These are phyloP conservation scores for Heterobasidion occidentale DNA, from an alignment of 1,284 basidiomycete genomes.

Conservation along the genomic window DNA sequence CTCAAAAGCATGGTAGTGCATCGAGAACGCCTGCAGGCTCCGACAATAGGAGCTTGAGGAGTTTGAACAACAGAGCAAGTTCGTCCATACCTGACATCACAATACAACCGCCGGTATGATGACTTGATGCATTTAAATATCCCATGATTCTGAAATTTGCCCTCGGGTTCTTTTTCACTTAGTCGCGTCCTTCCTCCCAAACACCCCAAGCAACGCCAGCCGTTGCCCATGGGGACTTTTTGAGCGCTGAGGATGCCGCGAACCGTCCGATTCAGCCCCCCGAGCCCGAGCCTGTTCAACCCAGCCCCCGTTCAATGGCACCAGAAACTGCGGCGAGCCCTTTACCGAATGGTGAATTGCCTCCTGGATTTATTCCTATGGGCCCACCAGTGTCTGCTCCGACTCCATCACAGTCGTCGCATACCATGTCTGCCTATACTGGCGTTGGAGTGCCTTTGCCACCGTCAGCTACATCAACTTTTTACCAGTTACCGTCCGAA, in stretches of 20 bases:
- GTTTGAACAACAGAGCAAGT: conserved; percentile 7
- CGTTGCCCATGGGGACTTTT: conserved; percentile 9
- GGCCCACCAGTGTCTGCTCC: conserved; percentile 14
- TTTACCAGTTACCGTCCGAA: background rate
- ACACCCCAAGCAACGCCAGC: conserved; percentile 9
- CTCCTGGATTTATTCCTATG: conserved; percentile 23
- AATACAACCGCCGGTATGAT: conserved; percentile 19
- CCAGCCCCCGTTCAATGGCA: background rate
- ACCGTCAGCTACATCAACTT: background rate
- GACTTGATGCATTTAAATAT: background rate
- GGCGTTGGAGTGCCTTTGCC: background rate
- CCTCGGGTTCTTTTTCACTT: background rate
- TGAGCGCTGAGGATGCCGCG: conserved; percentile 18
- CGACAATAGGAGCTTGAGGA: conserved; percentile 8
- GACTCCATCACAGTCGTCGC: conserved; percentile 7
- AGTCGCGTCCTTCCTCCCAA: conserved; percentile 21
- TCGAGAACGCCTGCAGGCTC: conserved; percentile 8
- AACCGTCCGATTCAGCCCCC: conserved; percentile 10
- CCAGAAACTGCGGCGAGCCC: conserved; percentile 8
- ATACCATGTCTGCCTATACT: background rate
- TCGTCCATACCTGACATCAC: conserved; percentile 14
- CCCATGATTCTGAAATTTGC: background rate
- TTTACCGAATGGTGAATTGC: conserved; percentile 15
- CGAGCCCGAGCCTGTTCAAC: background rate
- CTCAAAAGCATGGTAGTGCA: background rate